phyloP scores from a whole-genome alignment of 345 rosid genomes.

The Boechera divaricarpa region DNA sequence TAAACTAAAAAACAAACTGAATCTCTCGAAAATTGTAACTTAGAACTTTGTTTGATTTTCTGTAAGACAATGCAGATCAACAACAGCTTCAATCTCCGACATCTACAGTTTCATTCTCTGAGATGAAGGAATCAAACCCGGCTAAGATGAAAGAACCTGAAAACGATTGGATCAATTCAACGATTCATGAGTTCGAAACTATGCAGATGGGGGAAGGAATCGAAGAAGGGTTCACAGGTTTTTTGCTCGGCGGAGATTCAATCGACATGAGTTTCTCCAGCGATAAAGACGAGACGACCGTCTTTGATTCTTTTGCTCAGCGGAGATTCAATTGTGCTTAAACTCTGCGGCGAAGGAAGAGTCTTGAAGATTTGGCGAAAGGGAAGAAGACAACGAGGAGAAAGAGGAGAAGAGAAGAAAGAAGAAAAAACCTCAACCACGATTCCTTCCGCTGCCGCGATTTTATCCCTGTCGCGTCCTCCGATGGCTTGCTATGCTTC shows the following conservation, averaged over 20 bases:
- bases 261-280: slow-evolving; percentile 30
- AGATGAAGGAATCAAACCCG: slow-evolving; percentile 44
- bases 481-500: too few relatives aligned
- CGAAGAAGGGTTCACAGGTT: slow-evolving; percentile 84
- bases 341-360: too few relatives aligned
- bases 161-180: slow-evolving; percentile 58
- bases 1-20: neutral
- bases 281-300: slow-evolving; percentile 32
- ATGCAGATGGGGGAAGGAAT: slow-evolving; percentile 38
- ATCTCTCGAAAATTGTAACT: neutral
- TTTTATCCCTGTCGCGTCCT: too few relatives aligned
- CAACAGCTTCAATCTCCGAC: slow-evolving; percentile 74
- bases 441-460: too few relatives aligned
- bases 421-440: too few relatives aligned
- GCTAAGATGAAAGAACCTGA: slow-evolving; percentile 66
- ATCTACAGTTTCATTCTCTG: slow-evolving; percentile 79
- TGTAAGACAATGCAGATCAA: slow-evolving; percentile 41
- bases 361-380: too few relatives aligned
- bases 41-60: neutral
- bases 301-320: too few relatives aligned
- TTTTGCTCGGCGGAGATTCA: slow-evolving; percentile 65
- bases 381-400: too few relatives aligned
- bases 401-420: too few relatives aligned
- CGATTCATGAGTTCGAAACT: slow-evolving; percentile 39
- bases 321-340: too few relatives aligned